Percentiles rank a stretch among this genome's conserved stretches.
Evolutionary conservation across 306 rosid species (phyloP).

Genomic region (Pterocarpus macrocarpus): DNA sequence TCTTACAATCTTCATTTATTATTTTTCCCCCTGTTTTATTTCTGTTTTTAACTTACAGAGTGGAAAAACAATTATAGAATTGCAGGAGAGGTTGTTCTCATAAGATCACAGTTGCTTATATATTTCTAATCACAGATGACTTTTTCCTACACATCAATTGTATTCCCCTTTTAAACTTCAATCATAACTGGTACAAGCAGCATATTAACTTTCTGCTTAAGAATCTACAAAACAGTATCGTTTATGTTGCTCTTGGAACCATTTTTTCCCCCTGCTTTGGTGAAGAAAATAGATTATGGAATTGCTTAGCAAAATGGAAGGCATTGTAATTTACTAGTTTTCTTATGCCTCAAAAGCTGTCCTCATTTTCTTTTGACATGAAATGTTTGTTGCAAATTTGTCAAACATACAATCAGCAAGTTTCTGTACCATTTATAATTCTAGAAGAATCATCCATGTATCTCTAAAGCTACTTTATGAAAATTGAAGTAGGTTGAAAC

Average conservation of each 20-base stretch:
- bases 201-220: not conserved
- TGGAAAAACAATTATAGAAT: not conserved
- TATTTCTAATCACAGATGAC: not conserved
- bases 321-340: not conserved
- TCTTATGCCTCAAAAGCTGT: not conserved
- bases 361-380: not conserved
- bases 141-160: not conserved
- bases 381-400: no score
- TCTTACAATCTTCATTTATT: not conserved
- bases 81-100: not conserved
- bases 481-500: constrained; percentile 3
- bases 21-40: not conserved
- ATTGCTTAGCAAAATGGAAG: not conserved
- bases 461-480: not conserved
- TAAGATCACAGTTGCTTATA: not conserved
- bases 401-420: not conserved
- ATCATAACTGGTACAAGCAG: not conserved
- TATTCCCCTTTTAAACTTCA: not conserved
- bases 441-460: not conserved
- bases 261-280: no score
- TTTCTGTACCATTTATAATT: not conserved
- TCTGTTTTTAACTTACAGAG: not conserved
- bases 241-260: not conserved
- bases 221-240: no score
- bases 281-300: not conserved